Conservation (phyloP, 2,329 filamentous ascomycete genomes). For the Fusarium buxicola region DNA sequence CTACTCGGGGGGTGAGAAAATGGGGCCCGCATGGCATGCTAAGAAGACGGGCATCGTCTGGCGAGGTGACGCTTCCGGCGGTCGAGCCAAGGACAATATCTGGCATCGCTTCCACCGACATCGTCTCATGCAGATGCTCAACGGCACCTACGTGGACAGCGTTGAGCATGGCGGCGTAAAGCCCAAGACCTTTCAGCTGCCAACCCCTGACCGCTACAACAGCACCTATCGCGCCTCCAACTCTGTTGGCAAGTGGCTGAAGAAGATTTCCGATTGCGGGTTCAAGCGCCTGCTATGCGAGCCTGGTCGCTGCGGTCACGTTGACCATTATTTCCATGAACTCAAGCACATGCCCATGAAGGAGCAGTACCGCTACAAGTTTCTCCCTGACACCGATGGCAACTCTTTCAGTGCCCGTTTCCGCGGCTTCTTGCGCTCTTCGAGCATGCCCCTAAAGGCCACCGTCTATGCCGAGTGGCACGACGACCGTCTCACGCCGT, state of each 20-base stretch:
- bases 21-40: constrained; percentile 67
- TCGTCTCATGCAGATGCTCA: constrained; percentile 76
- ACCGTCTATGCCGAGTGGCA: constrained; percentile 83
- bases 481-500: constrained; percentile 74
- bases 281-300: constrained; percentile 58
- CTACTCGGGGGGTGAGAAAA: constrained; percentile 67
- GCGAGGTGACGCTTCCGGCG: constrained; percentile 74
- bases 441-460: constrained; percentile 75
- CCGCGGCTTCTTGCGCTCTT: constrained; percentile 71
- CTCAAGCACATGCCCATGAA: constrained; percentile 55
- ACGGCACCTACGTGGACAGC: constrained; percentile 66
- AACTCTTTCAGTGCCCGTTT: constrained; percentile 73
- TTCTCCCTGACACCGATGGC: constrained; percentile 78
- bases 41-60: constrained; percentile 70
- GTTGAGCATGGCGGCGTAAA: constrained; percentile 57
- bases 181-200: constrained; percentile 63
- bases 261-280: constrained; percentile 55
- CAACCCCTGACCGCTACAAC: constrained; percentile 56
- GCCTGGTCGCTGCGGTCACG: constrained; percentile 53
- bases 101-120: constrained; percentile 80
- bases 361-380: constrained; percentile 69
- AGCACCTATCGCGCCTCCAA: constrained; percentile 50
- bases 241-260: constrained; percentile 57
- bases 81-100: constrained; percentile 62
- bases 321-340: constrained; percentile 51